Evolutionary conservation across 345 rosid genomes (phyloP).

Genomic region (Lepidium aucheri): DNA sequence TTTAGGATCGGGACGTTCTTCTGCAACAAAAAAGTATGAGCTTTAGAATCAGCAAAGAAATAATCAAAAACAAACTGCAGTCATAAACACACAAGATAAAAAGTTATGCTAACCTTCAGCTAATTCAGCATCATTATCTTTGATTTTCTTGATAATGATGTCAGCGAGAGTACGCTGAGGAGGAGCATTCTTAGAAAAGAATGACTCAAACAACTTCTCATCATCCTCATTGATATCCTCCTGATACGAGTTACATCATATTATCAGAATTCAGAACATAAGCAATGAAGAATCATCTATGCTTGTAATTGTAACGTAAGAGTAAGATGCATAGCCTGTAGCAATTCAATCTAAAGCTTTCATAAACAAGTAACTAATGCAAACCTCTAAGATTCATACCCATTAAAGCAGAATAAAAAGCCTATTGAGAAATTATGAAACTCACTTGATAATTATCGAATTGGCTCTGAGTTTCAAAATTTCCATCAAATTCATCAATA

Average conservation of each 20-base stretch:
- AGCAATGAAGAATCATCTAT: neutral
- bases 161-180: conserved; percentile 74
- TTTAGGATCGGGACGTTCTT: conserved; percentile 56
- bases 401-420: neutral
- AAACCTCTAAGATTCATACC: neutral
- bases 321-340: too few relatives aligned
- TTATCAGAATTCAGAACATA: neutral
- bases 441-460: conserved; percentile 50
- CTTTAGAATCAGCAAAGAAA: neutral
- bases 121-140: conserved; percentile 44
- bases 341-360: neutral
- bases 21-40: conserved; percentile 33
- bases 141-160: conserved; percentile 57
- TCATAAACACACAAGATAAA: neutral
- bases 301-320: neutral
- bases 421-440: neutral
- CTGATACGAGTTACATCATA: conserved; percentile 22
- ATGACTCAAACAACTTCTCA: conserved; percentile 75
- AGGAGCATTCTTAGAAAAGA: conserved; percentile 57
- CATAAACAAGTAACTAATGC: neutral
- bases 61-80: neutral
- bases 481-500: conserved; percentile 56
- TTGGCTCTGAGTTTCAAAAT: conserved; percentile 51
- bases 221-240: conserved; percentile 74
- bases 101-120: conserved; percentile 45